Conservation (phyloP, 441 rosid genomes). For the Melastoma candidum region DNA sequence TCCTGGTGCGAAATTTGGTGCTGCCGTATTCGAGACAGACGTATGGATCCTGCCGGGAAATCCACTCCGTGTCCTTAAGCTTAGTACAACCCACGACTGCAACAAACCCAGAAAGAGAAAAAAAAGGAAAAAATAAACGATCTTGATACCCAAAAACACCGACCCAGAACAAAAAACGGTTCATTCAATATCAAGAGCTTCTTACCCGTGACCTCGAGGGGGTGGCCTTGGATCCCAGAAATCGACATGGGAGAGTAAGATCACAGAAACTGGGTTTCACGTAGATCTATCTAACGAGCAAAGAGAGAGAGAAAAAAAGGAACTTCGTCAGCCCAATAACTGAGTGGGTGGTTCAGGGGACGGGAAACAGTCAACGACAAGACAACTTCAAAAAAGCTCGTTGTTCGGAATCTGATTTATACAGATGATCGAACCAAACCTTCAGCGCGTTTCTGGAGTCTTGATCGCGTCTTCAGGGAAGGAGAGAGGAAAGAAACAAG, state of each 20-base stretch:
- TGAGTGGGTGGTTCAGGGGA: too few species aligned
- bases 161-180: neutral
- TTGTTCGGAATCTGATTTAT: too few species aligned
- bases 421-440: too few species aligned
- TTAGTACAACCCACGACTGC: constrained; percentile 75
- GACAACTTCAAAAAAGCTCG: too few species aligned
- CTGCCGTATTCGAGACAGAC: constrained; percentile 67
- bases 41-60: constrained; percentile 86
- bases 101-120: constrained; percentile 5
- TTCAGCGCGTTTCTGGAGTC: too few species aligned
- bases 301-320: too few species aligned
- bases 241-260: constrained; percentile 12
- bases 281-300: too few species aligned
- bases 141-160: neutral
- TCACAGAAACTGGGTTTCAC: neutral
- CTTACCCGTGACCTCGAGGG: constrained; percentile 74
- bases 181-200: neutral
- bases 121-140: neutral
- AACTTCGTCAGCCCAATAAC: too few species aligned
- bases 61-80: constrained; percentile 91
- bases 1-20: constrained; percentile 54
- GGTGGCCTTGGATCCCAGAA: constrained; percentile 41
- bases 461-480: too few species aligned
- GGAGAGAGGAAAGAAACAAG: too few species aligned
- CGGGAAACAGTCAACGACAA: too few species aligned